phyloP scores from a whole-genome alignment of 2,329 filamentous ascomycete genomes.

The Aureobasidium sp. region DNA sequence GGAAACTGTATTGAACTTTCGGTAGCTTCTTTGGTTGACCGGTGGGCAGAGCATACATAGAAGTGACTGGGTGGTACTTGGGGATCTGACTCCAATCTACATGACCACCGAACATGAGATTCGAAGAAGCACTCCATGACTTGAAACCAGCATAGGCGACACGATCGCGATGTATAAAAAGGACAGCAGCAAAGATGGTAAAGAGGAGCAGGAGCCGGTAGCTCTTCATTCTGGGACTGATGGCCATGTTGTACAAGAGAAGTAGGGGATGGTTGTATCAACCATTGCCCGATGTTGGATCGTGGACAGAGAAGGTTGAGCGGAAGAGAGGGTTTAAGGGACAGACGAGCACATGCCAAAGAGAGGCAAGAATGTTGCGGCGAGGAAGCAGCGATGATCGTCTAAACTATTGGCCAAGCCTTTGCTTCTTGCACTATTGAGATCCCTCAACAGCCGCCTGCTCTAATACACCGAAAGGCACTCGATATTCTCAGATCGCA shows the following conservation, averaged over 20 bases:
- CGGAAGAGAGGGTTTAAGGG: neutral
- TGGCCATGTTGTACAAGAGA: neutral
- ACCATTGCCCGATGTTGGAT: neutral
- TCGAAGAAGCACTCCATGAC: neutral
- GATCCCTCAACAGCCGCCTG: neutral
- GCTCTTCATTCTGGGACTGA: conserved; percentile 4
- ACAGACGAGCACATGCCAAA: neutral
- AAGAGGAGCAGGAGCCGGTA: conserved; percentile 15
- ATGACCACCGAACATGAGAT: neutral
- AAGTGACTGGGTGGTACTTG: conserved; percentile 34
- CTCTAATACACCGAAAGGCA: neutral
- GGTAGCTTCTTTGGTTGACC: conserved; percentile 33
- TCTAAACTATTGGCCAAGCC: neutral
- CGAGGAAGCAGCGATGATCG: conserved; percentile 4
- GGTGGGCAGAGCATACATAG: conserved; percentile 32
- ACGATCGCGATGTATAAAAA: conserved; percentile 15
- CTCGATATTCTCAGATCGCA: too few species aligned
- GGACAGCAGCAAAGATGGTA: conserved; percentile 10
- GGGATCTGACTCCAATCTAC: conserved; percentile 33
- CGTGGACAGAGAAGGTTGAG: neutral
- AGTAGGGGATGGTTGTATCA: neutral
- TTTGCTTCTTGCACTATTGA: neutral
- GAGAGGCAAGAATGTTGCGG: neutral
- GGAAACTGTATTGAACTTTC: conserved; percentile 37
- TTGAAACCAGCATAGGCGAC: conserved; percentile 14